Conservation (phyloP, 148 eudicot genomes). For the Fallopia convolvulus region DNA sequence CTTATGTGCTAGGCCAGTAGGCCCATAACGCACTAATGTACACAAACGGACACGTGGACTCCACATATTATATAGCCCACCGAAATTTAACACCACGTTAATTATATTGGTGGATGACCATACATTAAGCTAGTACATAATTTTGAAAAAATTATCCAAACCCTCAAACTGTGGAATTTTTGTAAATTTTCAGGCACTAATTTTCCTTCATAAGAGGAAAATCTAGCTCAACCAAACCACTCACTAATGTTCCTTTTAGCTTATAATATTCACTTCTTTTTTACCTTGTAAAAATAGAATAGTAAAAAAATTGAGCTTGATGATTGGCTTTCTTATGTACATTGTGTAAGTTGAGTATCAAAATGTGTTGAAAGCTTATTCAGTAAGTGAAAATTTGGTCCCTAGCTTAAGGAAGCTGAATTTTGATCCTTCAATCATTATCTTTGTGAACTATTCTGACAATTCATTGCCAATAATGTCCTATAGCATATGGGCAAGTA, state of each 20-base stretch:
- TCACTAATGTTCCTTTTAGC: not conserved
- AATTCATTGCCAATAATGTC: not conserved
- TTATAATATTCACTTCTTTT: not conserved
- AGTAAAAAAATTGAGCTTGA: not conserved
- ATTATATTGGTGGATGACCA: conserved; percentile 1
- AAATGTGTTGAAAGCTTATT: not conserved
- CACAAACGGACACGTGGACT: no score
- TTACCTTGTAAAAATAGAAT: not conserved
- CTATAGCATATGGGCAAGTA: not conserved
- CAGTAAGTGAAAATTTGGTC: not conserved
- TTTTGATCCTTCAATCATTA: not conserved
- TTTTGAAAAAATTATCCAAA: not conserved
- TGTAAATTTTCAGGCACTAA: not conserved
- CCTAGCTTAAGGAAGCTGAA: not conserved
- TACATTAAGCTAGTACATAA: not conserved
- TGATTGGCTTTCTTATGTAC: no score
- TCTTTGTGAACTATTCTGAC: not conserved
- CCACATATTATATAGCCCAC: no score
- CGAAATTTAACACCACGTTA: no score
- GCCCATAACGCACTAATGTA: no score
- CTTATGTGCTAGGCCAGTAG: no score
- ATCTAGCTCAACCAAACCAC: not conserved
- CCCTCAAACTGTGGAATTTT: not conserved
- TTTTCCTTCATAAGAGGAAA: not conserved
- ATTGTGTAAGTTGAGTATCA: not conserved